A percentile compares a stretch with the other conserved stretches of the same genome.
Conservation (phyloP, 495 filamentous ascomycete species). For the Trichoderma asperelloides region DNA sequence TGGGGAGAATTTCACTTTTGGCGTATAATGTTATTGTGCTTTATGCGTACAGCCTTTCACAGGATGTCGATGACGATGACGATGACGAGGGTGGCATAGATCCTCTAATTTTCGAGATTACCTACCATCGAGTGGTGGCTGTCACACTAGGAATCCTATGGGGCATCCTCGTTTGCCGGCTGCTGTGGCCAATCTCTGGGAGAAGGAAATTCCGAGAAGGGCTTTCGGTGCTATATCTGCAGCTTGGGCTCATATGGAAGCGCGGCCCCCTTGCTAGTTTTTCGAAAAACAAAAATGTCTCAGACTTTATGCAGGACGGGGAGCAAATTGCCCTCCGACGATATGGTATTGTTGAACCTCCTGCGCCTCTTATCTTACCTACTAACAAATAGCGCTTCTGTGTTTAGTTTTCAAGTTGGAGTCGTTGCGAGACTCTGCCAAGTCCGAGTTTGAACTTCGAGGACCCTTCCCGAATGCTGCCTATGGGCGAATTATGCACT, state of each 20-base stretch:
- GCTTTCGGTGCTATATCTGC: constrained; percentile 75
- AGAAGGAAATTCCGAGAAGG: constrained; percentile 78
- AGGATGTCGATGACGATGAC: constrained; percentile 66
- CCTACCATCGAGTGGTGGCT: constrained; percentile 79
- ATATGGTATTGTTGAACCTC: constrained; percentile 23
- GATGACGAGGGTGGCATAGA: constrained; percentile 79
- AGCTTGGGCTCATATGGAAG: constrained; percentile 94
- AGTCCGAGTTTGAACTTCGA: constrained; percentile 72
- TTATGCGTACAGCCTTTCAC: constrained; percentile 84
- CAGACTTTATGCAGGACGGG: constrained; percentile 68
- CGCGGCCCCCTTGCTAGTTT: constrained; percentile 80
- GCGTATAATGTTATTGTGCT: constrained; percentile 96
- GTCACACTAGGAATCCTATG: constrained; percentile 83
- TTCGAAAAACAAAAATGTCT: constrained; percentile 40
- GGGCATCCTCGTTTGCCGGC: constrained; percentile 81
- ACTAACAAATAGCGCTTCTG: constrained; percentile 22
- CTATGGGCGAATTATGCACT: constrained; percentile 63
- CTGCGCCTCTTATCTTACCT: not conserved
- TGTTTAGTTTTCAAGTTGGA: constrained; percentile 51
- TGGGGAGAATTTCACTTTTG: constrained; percentile 86
- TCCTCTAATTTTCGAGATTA: constrained; percentile 81
- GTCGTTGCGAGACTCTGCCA: constrained; percentile 60
- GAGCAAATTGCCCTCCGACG: constrained; percentile 64
- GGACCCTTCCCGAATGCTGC: constrained; percentile 69
- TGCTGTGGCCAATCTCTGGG: constrained; percentile 91